Conservation (phyloP, 495 filamentous ascomycete genomes). For the Geoglossum glabrum region DNA sequence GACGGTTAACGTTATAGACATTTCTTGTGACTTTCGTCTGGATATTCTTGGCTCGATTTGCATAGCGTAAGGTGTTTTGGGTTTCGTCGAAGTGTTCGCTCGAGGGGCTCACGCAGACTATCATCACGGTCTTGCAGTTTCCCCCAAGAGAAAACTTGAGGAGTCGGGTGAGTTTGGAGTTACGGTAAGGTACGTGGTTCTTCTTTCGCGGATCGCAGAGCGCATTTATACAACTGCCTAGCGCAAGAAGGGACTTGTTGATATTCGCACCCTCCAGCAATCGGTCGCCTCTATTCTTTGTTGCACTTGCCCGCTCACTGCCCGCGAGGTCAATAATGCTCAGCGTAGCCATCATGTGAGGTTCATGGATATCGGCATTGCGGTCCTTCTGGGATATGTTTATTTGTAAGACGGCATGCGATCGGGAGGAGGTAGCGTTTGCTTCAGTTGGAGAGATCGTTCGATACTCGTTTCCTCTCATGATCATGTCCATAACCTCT, state of each 20-base stretch:
- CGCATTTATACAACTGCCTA: slow-evolving; percentile 97
- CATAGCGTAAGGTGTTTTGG: slow-evolving; percentile 93
- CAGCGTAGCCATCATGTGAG: slow-evolving; percentile 90
- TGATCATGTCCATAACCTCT: slow-evolving; percentile 98
- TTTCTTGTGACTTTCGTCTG: slow-evolving; percentile 98
- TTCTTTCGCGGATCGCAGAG: slow-evolving; percentile 84
- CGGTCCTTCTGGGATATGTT: slow-evolving; percentile 86
- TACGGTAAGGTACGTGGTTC: slow-evolving; percentile 91
- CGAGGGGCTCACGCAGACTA: slow-evolving; percentile 92
- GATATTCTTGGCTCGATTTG: slow-evolving; percentile 97
- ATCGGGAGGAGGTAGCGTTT: slow-evolving; percentile 93
- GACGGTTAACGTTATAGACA: slow-evolving; percentile 96
- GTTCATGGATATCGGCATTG: slow-evolving; percentile 83
- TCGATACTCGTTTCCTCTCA: slow-evolving; percentile 79
- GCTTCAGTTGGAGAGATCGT: slow-evolving; percentile 96
- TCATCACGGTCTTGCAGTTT: slow-evolving; percentile 99
- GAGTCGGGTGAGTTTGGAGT: slow-evolving; percentile 89
- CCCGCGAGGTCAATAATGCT: slow-evolving; percentile 97
- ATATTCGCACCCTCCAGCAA: slow-evolving; percentile 93
- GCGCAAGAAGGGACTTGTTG: slow-evolving; percentile 88
- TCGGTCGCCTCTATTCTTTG: slow-evolving; percentile 86
- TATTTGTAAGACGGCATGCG: slow-evolving; percentile 96
- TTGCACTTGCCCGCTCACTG: slow-evolving; percentile 89
- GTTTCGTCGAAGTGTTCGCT: slow-evolving; percentile 97
- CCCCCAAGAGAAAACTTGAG: slow-evolving; percentile 95